Conservation (phyloP, 2,329 filamentous ascomycete species). For the Didymella arachidicola region DNA sequence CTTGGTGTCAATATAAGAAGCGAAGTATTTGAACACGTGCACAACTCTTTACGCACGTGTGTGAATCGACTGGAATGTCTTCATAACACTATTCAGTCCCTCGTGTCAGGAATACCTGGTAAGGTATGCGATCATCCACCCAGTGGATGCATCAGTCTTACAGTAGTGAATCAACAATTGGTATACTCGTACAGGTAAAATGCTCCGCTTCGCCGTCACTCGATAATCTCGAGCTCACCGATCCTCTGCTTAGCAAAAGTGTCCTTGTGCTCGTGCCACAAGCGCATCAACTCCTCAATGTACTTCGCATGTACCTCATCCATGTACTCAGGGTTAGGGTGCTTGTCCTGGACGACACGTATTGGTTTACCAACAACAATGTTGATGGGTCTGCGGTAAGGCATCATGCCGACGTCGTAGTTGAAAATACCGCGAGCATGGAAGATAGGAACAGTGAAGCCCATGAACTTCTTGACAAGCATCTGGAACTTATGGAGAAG, state of each 20-base stretch:
- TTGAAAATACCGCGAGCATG: conserved; percentile 95
- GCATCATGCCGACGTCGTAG: conserved; percentile 96
- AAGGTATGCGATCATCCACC: not conserved
- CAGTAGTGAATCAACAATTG: not conserved
- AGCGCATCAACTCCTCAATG: conserved; percentile 72
- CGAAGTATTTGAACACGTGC: not conserved
- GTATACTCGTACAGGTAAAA: not conserved
- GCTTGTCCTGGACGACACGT: conserved; percentile 67
- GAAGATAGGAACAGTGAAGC: conserved; percentile 90
- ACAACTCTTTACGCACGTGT: not conserved
- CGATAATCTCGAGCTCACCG: conserved; percentile 72
- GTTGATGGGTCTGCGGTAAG: conserved; percentile 86
- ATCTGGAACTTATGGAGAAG: conserved; percentile 82
- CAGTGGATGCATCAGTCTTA: not conserved
- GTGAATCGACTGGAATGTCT: not conserved
- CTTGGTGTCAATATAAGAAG: not conserved
- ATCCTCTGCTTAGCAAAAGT: conserved; percentile 70
- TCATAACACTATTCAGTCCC: not conserved
- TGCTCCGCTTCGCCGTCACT: conserved; percentile 49
- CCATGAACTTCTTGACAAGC: conserved; percentile 82
- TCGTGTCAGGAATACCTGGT: conserved; percentile 4
- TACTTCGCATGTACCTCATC: conserved; percentile 83
- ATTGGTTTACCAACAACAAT: conserved; percentile 89
- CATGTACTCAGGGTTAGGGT: conserved; percentile 77
- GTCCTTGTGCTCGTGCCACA: conserved; percentile 83